A percentile compares a stretch with the other conserved stretches of the same genome.
Evolutionary conservation across 306 rosid species (phyloP).

Genomic region (Rosa multiflora): DNA sequence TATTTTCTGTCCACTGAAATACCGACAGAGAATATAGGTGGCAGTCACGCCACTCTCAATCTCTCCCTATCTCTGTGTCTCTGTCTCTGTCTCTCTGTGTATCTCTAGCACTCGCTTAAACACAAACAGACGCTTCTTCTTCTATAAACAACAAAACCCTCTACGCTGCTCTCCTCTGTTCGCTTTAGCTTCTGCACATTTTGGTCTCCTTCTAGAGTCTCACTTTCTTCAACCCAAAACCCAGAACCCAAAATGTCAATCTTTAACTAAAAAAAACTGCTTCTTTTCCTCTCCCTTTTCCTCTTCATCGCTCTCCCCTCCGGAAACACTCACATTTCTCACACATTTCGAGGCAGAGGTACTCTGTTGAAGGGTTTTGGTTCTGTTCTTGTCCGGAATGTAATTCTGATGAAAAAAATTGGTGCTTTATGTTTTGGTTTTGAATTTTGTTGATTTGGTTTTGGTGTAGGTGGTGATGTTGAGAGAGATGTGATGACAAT

Average conservation of each 20-base stretch:
- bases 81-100: slow-evolving; percentile 1
- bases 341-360: slow-evolving; percentile 10
- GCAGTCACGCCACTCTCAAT: too few relatives aligned
- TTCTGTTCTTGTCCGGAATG: not conserved
- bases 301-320: slow-evolving; percentile 22
- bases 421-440: too few relatives aligned
- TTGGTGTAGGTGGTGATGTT: slow-evolving; percentile 14
- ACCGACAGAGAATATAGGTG: not conserved
- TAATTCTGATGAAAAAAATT: not conserved
- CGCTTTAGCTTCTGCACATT: not conserved
- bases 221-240: not conserved
- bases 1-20: not conserved
- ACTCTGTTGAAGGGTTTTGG: not conserved
- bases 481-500: slow-evolving; percentile 28
- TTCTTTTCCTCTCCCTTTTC: slow-evolving; percentile 17
- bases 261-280: slow-evolving; percentile 15
- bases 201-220: not conserved
- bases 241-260: slow-evolving; percentile 40
- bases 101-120: not conserved
- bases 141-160: not conserved
- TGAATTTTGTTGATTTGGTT: not conserved
- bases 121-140: not conserved
- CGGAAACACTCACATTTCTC: slow-evolving; percentile 10
- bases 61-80: not conserved
- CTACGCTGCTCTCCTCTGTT: not conserved